Base-by-base conservation (phyloP, 306 rosid genomes). In the Elaeagnus macrophylla region DNA sequence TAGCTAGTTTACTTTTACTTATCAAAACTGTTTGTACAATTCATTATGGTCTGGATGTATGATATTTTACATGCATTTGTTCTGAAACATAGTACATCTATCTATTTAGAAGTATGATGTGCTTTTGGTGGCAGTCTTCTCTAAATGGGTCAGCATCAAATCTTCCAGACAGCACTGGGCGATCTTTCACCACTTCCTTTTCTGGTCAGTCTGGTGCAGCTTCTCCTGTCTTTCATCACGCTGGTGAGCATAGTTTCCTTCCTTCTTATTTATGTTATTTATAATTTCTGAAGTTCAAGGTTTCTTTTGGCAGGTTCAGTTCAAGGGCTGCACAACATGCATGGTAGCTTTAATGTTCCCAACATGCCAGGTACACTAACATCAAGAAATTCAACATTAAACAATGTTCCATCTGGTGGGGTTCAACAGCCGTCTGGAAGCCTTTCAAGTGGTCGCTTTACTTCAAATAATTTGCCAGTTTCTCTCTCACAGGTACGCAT, bases 121-220 rank as follows among this genome's bases (percentile, higher is more conserved):
- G 32, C 37, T 20, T 65, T 60, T 64, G 40, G 52, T 67, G 73
- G 71, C 83, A 93, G 99, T 87, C 96, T 77, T 87, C 99, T 49
- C 65, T 87, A 65, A 93, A 87, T 5, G 93, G 95, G 61, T 84
- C 99, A 48, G 79, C 94, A 57, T 84, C 99, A 52, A 91, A 87
- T 81, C 83, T 82, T 72, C 89, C 80, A 43, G 99, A 91, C 39
- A 74, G 87, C 59, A 60, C 78, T 53, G 96, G 96, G 44, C 81
- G 99, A 74, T 78, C 94, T 62, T 87, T 82, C 76, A 67, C 89
- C 6, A 52, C 95, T 44, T 84, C 96, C 35, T 91, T 87, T 85
- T 87, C 99, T 72, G 84, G 89, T 79, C 99, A 91, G 76, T 84
- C 95, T 75, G 99, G 96, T 72, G 93, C 86, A 3, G 96, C 87